These are phyloP conservation scores for Phytophthora litchii DNA, from an alignment of 352 stramenopile genomes.

Conservation along the genomic window DNA sequence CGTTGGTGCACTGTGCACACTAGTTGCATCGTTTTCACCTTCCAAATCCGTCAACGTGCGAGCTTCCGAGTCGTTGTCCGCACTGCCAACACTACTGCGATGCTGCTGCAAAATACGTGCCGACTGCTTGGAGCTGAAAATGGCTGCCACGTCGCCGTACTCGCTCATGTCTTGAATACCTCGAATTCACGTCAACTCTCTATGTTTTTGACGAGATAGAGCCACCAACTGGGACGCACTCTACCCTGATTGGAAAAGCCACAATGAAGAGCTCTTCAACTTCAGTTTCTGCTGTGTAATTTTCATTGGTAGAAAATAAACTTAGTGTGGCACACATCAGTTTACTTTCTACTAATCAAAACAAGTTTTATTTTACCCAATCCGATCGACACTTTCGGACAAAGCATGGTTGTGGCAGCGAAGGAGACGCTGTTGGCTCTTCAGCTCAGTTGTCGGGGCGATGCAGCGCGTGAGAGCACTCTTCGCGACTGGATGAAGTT, in stretches of 20 bases:
- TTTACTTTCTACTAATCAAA: no score
- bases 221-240: constrained; percentile 20
- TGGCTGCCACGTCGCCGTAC: constrained; percentile 38
- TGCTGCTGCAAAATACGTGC: constrained; percentile 36
- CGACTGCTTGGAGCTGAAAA: constrained; percentile 48
- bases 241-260: background rate
- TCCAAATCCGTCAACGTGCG: constrained; percentile 27
- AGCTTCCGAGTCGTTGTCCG: constrained; percentile 21
- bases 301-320: no score
- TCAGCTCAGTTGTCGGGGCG: constrained; percentile 71
- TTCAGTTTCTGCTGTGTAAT: background rate
- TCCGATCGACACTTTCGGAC: no score
- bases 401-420: constrained; percentile 16
- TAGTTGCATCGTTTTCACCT: constrained; percentile 18
- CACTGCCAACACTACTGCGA: constrained; percentile 30
- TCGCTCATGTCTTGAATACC: constrained; percentile 18
- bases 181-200: constrained; percentile 1
- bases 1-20: constrained; percentile 18
- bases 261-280: constrained; percentile 11
- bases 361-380: background rate
- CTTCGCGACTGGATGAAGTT: constrained; percentile 69
- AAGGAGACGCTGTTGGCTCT: constrained; percentile 59
- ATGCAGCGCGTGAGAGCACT: constrained; percentile 59
- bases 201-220: constrained; percentile 11
- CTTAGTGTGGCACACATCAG: no score